Base-by-base conservation (phyloP, 148 eudicot species). In the Chenopodium quinoa region DNA sequence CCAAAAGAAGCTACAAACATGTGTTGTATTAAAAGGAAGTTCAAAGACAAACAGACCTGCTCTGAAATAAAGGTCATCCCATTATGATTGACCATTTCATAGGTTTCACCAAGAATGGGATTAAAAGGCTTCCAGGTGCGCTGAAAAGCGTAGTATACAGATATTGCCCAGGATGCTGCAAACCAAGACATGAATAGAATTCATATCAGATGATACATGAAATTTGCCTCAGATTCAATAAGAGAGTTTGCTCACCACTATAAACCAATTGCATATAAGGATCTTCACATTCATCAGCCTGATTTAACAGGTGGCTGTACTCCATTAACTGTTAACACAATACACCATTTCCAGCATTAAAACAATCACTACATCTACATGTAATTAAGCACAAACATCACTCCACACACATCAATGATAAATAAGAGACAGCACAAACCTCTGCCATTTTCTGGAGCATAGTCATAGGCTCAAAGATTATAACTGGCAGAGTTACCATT, bases 91-190 rank as follows among this genome's bases (percentile, higher is more conserved):
- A 86, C 90, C 92, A 96, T 76, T 85, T 96, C 98, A 89, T 92
- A 96, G 52, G 99, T 96, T 87, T 96, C 99, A 71, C 99, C 99
- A 81, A 96, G 98, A 86, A 96, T 94, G 78, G 99, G 99, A 85
- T 96, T 96, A 78, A 96, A 96, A 34, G 99, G 99, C 92, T 96
- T 96, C 99, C 99, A 96, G 75, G 98, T 92, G 58, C 99, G 91
- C 82, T 92, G 98, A 74, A 82, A 88, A 81, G 99, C 97, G 84
- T 86, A 92, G 82, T 92, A 96, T 34, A 94, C 90, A 77, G 99
- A 91, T 75, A 96, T 86, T 81, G 91, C 91, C 93, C 93, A 96
- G 20, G 97, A 81, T 67, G 98, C 99, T 96, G 92, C 84, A 85
- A 75, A 78, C 22, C 52, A 64, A 29, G 79, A 69, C 46, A 73